Evolutionary conservation across 106 monocot genomes (phyloP), one percentile per base, ranked within the genome.

Genomic region (Hemerocallis citrina): DNA sequence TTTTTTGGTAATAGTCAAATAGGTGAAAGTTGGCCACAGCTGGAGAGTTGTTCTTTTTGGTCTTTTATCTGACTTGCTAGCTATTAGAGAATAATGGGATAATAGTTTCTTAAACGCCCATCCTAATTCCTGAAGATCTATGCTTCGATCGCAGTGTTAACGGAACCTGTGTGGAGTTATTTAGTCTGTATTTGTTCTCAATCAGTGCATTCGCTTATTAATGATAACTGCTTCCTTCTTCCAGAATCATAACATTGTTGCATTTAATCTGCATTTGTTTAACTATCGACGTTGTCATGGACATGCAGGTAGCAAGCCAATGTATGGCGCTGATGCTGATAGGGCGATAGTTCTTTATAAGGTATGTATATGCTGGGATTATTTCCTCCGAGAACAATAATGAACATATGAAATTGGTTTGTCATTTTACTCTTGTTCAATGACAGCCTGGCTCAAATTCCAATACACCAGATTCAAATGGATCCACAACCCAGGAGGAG

Each of bases 331-430:
- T 38, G 77, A 77, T 59, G 41, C 67, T 36, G 77, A 69, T 8
- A 85, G 71, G 48, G 79, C 80, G 3, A 85, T 80, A 39, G 70
- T 85, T 41, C 48, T 74, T 40, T 80, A 77, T 46, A 85, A 85
- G 85, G 85, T 85, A 74, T 21, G 20, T 28, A 55, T 64, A 29
- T n/a, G 37, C 17, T 11, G 61, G 12, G 16, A 40, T 32, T 19
- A 36, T 11, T 50, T 38, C 28, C n/a, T n/a, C n/a, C n/a, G n/a
- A n/a, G n/a, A n/a, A n/a, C n/a, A n/a, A n/a, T n/a, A n/a, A n/a
- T n/a, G n/a, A n/a, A n/a, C 27, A 15, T 17, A 28, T 34, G 52
- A 23, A 12, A 40, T 59, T 50, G n/a, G 22, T 39, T 15, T 59
- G 35, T 56, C n/a, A 23, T 27, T 21, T 47, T 41, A n/a, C 34